Conservation (phyloP, 352 stramenopile genomes). For the Phytophthora rubi region DNA sequence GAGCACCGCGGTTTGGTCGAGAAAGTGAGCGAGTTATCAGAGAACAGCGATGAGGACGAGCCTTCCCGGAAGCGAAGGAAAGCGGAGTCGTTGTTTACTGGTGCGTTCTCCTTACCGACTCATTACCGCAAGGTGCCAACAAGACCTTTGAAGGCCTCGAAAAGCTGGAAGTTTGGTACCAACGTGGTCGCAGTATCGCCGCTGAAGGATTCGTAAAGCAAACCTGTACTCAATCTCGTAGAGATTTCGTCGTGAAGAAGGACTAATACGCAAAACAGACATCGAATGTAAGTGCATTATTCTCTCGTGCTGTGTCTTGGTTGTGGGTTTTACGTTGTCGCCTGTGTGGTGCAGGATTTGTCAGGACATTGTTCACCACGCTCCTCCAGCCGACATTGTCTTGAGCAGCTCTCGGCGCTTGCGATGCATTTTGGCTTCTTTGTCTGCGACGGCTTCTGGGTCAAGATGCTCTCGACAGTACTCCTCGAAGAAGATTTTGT, state of each 20-base stretch:
- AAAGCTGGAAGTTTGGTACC: constrained; percentile 66
- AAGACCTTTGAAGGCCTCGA: constrained; percentile 73
- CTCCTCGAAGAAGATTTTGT: constrained; percentile 27
- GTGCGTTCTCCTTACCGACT: constrained; percentile 36
- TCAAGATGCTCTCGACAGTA: constrained; percentile 35
- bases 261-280: constrained; percentile 27
- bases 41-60: constrained; percentile 25
- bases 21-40: constrained; percentile 39
- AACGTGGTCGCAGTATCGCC: constrained; percentile 42
- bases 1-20: constrained; percentile 59
- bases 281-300: constrained; percentile 45
- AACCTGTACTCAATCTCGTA: constrained; percentile 4
- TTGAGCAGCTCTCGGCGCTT: constrained; percentile 59
- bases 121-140: constrained; percentile 75
- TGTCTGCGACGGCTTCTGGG: constrained; percentile 25
- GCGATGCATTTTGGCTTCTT: constrained; percentile 45
- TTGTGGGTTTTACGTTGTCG: constrained; percentile 2
- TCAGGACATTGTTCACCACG: constrained; percentile 9
- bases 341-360: neutral
- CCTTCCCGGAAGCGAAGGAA: constrained; percentile 36
- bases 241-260: constrained; percentile 11
- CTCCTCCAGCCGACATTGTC: constrained; percentile 35
- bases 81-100: constrained; percentile 20
- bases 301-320: constrained; percentile 11
- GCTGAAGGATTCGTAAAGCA: constrained; percentile 31